These are phyloP conservation scores for Geosiphon pyriformis DNA, from an alignment of 192 early-diverging fungal genomes.

Conservation along the genomic window DNA sequence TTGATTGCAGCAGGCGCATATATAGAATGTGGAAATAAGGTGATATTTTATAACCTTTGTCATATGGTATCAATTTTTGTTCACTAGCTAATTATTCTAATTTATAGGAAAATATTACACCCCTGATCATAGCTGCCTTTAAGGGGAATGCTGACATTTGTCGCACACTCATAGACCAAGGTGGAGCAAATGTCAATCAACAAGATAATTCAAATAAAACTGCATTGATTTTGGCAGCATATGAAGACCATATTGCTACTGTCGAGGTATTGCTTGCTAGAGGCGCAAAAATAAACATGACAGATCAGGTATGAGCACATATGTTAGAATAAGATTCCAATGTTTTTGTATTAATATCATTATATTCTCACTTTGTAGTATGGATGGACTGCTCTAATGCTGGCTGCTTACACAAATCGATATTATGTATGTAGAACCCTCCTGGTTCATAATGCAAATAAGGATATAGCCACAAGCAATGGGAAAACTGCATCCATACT, in stretches of 20 bases:
- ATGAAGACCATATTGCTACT: slow-evolving; percentile 32
- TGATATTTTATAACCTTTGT: slow-evolving; percentile 8
- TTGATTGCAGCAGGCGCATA: slow-evolving; percentile 33
- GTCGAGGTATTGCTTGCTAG: slow-evolving; percentile 30
- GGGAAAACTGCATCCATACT: slow-evolving; percentile 34
- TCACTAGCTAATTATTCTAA: not conserved
- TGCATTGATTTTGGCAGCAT: slow-evolving; percentile 31
- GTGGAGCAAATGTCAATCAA: slow-evolving; percentile 36
- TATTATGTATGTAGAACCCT: slow-evolving; percentile 30
- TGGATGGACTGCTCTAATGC: slow-evolving; percentile 41
- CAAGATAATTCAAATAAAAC: slow-evolving; percentile 38
- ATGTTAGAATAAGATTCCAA: too few relatives aligned
- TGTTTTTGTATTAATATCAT: not conserved
- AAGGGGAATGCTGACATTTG: slow-evolving; percentile 45
- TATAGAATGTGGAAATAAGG: slow-evolving; percentile 33
- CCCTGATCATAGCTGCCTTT: slow-evolving; percentile 61
- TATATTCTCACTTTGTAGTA: slow-evolving; percentile 6
- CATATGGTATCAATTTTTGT: not conserved
- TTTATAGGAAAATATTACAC: slow-evolving; percentile 45
- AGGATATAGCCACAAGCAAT: slow-evolving; percentile 29
- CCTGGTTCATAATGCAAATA: slow-evolving; percentile 32
- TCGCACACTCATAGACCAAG: slow-evolving; percentile 37
- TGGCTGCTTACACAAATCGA: slow-evolving; percentile 36
- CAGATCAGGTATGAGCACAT: slow-evolving; percentile 29
- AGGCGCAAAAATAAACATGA: slow-evolving; percentile 29